Evolutionary conservation across 78 protist species (phyloP), one percentile per base, ranked within the genome.

Genomic region (Ministeria vibrans): DNA sequence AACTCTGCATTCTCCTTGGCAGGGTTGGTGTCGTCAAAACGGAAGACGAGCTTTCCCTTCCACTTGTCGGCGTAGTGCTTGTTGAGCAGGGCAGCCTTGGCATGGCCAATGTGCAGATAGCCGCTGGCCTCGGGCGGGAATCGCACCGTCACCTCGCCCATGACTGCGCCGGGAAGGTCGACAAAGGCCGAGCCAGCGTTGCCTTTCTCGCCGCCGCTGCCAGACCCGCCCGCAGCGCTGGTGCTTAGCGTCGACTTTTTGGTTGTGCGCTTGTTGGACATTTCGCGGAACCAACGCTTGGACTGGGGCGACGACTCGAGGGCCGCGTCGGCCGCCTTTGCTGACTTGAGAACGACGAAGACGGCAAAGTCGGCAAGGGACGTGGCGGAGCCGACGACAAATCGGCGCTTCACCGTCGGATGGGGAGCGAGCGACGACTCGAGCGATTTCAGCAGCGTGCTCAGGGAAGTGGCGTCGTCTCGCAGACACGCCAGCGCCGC

Each of bases 51-150:
- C 70, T 73, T 83, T 49, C 99, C 99, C 70, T 93, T 70, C 90
- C 87, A 94, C 45, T 77, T 34, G 36, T 41, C 43, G 0, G 99
- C 97, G 20, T 87, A 93, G 77, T 86, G 79, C 38, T 83, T 72
- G 85, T 94, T 93, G 45, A 98, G 77, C 45, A 96, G 11, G 41
- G 95, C 97, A 4, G 99, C 99, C 87, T 98, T 98, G 75, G 95
- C 90, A 90, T 98, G 99, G 13, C 99, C 99, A 41, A 98, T 89
- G 86, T 97, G 99, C 30, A 98, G 77, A 79, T 84, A 96, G 9
- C 99, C 99, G 38, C 89, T 78, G 44, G 99, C 98, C 88, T 98
- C 99, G 6, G 99, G 99, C 68, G 99, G 98, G 94, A 98, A 98
- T 53, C 99, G 90, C 23, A 99, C 97, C 23, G 88, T 95, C 36